Evolutionary conservation across 1,284 basidiomycete species (phyloP), one percentile per base, ranked within the genome.

Genomic region (Veloboletus limbatus): DNA sequence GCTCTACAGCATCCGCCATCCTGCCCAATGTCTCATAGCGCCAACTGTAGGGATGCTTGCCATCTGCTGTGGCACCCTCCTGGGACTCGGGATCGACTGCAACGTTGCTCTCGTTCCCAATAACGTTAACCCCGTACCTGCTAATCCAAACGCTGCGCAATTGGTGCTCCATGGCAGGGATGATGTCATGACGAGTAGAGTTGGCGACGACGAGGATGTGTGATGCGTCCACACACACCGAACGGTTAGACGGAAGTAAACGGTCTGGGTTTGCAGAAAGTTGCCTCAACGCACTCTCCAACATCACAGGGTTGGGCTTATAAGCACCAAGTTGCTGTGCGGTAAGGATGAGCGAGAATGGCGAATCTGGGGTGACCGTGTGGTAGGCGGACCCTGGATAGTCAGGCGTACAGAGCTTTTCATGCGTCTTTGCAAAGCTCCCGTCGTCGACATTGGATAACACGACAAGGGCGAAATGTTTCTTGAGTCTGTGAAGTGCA

Each of bases 371-470:
- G 65, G 75, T 47, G 72, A 71, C 71, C 63, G 79, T 54, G 64
- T 54, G 45, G 63, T 62, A 51, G 63, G 53, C 27, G 59, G 58
- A 54, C 58, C 67, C 42, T 56, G 60, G 13, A 31, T 57, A 40
- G 44, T 53, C 53, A 1, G 62, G 55, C 31, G 69, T 75, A 53
- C 71, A 76, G n/a, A 88, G 74, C 38, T 73, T 69, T n/a, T 64
- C 63, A 33, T 80, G 79, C 1, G 85, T 87, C 53, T 73, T 68
- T 3, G 73, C 67, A 61, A 87, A 86, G 28, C 82, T 84, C 14
- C 59, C 55, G 43, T 75, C 74, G 55, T 89, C 86, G 55, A 88
- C 81, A 64, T 89, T 88, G 51, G 85, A 87, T 28, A 88, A 72
- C 2, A 87, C 82, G 43, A 81, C 71, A 48, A 88, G 79, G 49